Evolutionary conservation across 129 eudicot genomes (phyloP), one percentile per base, ranked within the genome.

Genomic region (Ambrosia trifida): DNA sequence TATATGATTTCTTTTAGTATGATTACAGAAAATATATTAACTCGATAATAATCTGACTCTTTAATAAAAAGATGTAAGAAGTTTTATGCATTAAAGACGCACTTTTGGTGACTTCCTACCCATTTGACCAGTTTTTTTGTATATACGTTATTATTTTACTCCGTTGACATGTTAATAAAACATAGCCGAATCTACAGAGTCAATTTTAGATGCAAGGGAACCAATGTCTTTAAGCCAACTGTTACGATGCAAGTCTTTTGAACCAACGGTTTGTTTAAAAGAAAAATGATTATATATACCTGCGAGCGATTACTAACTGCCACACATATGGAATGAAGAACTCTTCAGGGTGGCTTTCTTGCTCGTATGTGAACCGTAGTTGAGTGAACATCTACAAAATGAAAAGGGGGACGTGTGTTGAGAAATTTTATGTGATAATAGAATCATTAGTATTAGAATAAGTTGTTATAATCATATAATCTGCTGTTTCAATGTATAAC

Each of bases 341-440:
- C 82, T 94, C 96, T 78, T 94, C 98, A 3, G 98, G 97, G 76
- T 85, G 93, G 80, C 89, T 89, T 83, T 94, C 98, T 94, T 94
- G 98, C 80, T 94, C 97, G 72, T 94, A 94, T 11, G 97, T 87
- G 72, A 94, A 94, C 24, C 87, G 92, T 63, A 89, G 68, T 67
- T 89, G 95, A 56, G 92, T 85, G 56, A 89, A 94, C 92, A 94
- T 87, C 98, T 94, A 72, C 5, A 59, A 41, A 68, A 9, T 41
- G 44, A 50, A 31, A 70, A 60, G 18, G 12, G 30, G 57, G 14
- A 32, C 50, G 61, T 33, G 11, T 6, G 24, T 31, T 59, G 8
- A 13, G 46, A 32, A 35, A 35, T 5, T n/a, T 35, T 35, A 61
- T 14, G 28, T 35, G 46, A 61, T 16, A 61, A 61, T 6, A 61